phyloP scores from a whole-genome alignment of 2,329 filamentous ascomycete species.

The Aspergillus sp. region DNA sequence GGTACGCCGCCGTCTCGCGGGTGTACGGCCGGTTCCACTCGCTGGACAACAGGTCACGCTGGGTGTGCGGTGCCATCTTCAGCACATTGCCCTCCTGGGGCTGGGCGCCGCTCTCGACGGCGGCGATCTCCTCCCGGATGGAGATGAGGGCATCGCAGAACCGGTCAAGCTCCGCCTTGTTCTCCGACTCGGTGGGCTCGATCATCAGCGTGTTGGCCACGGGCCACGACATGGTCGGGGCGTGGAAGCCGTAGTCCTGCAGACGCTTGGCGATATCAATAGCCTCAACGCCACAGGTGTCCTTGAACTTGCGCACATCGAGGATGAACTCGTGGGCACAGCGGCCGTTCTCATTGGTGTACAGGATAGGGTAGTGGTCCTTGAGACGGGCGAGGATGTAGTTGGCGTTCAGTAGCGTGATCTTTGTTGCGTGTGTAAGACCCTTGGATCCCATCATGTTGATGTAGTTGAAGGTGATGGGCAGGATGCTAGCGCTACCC shows the following conservation, averaged over 20 bases:
- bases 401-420: constrained; percentile 94
- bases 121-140: constrained; percentile 82
- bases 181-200: constrained; percentile 93
- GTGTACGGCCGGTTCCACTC: constrained; percentile 84
- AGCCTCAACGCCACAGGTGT: constrained; percentile 79
- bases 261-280: constrained; percentile 96
- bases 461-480: constrained; percentile 95
- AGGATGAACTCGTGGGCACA: constrained; percentile 98
- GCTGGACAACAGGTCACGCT: constrained; percentile 72
- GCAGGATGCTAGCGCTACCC: constrained; percentile 87
- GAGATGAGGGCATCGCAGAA: constrained; percentile 88
- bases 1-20: constrained; percentile 83
- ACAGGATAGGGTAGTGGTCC: constrained; percentile 86
- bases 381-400: constrained; percentile 88
- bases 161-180: constrained; percentile 86
- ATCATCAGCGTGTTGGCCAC: constrained; percentile 97
- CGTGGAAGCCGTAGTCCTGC: constrained; percentile 96
- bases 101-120: constrained; percentile 76
- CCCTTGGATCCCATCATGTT: constrained; percentile 86
- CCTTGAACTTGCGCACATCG: constrained; percentile 81
- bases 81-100: constrained; percentile 79
- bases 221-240: constrained; percentile 95
- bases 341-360: constrained; percentile 83
- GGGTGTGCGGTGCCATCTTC: constrained; percentile 85
- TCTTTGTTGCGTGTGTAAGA: constrained; percentile 84